phyloP scores from a whole-genome alignment of 306 rosid genomes.

The Sphenostylis stenocarpa region DNA sequence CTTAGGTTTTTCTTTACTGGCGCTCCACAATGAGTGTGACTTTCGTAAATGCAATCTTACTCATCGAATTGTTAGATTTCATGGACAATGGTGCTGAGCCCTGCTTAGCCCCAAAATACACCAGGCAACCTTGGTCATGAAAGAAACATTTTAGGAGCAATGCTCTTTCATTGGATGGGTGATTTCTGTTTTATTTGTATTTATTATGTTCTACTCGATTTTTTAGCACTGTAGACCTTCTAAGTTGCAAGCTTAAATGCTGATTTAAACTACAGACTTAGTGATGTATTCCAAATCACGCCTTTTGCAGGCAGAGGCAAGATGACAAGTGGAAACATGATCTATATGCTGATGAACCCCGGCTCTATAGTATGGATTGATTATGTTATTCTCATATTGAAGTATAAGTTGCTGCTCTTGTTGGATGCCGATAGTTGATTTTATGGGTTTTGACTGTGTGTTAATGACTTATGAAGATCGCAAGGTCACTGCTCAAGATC shows the following conservation, averaged over 20 bases:
- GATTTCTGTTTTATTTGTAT: not conserved
- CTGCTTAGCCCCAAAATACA: not conserved
- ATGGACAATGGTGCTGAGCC: not conserved
- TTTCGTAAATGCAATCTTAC: not conserved
- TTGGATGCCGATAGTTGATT: slow-evolving; percentile 33
- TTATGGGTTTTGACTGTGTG: slow-evolving; percentile 44
- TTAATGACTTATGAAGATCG: slow-evolving; percentile 54
- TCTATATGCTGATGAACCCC: slow-evolving; percentile 57
- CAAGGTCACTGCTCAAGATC: slow-evolving; percentile 62
- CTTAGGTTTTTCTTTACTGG: not conserved
- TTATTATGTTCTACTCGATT: not conserved
- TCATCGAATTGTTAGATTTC: not conserved
- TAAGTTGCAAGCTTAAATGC: slow-evolving; percentile 7
- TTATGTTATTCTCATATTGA: slow-evolving; percentile 27
- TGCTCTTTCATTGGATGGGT: not conserved
- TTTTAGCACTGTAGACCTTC: not conserved
- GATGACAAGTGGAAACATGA: slow-evolving; percentile 90
- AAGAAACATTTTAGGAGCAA: not conserved
- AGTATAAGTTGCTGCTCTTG: slow-evolving; percentile 37
- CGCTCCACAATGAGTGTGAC: not conserved
- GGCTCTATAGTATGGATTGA: slow-evolving; percentile 58
- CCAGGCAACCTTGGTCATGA: not conserved
- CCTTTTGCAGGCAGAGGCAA: slow-evolving; percentile 65
- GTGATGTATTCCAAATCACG: slow-evolving; percentile 1
- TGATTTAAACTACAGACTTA: slow-evolving; percentile 2